These are phyloP conservation scores for Melastoma malabathricum DNA, from an alignment of 345 rosid genomes.

Conservation along the genomic window DNA sequence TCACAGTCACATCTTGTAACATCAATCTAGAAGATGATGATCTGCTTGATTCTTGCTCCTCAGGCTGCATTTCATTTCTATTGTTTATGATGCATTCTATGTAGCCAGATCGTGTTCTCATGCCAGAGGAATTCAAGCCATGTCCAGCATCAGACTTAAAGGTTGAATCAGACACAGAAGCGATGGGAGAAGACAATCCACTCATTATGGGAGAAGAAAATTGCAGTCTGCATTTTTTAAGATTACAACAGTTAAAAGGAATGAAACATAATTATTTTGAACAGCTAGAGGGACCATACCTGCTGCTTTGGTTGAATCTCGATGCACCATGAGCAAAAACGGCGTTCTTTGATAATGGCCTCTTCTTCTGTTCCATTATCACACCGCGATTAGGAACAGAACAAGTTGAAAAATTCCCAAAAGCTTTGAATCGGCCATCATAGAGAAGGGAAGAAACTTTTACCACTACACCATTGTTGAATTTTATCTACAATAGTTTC, in stretches of 20 bases:
- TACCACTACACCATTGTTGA: background rate
- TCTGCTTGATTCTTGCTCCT: constrained; percentile 31
- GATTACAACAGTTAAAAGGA: background rate
- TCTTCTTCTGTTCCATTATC: constrained; percentile 48
- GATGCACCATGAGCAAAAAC: constrained; percentile 33
- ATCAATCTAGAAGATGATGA: constrained; percentile 24
- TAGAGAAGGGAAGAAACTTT: constrained; percentile 3
- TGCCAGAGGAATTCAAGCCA: constrained; percentile 41
- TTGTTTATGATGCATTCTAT: constrained; percentile 32
- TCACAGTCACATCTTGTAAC: constrained; percentile 23
- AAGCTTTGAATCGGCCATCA: background rate
- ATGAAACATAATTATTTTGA: background rate
- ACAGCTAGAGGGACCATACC: constrained; percentile 28
- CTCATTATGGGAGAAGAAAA: constrained; percentile 31
- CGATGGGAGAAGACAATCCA: constrained; percentile 22
- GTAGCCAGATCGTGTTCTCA: constrained; percentile 49
- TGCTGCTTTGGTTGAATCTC: constrained; percentile 30
- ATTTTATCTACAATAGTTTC: background rate
- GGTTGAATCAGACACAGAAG: constrained; percentile 31
- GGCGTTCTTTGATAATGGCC: constrained; percentile 32
- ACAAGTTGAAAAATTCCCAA: constrained; percentile 1
- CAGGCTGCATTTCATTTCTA: constrained; percentile 31
- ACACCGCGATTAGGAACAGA: constrained; percentile 6
- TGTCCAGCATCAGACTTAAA: constrained; percentile 39
- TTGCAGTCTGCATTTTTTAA: constrained; percentile 41